phyloP scores from a whole-genome alignment of 345 rosid species.

The Raphanus raphanistrum region DNA sequence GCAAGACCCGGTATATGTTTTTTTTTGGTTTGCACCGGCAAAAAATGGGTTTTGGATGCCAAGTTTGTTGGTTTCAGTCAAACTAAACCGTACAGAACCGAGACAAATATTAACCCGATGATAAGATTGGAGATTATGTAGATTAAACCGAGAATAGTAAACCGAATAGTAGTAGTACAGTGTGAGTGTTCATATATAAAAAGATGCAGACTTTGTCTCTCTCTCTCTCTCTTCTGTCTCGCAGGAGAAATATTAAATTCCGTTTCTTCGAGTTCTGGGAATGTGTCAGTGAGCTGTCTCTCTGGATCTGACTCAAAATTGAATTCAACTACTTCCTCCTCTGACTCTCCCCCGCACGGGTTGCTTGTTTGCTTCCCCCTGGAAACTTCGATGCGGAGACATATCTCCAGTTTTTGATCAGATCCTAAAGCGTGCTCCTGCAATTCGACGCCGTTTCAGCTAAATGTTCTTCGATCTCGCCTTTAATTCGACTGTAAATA shows the following conservation, averaged over 20 bases:
- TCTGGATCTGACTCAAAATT: conserved; percentile 39
- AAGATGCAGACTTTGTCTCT: conserved; percentile 26
- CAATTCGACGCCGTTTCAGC: conserved; percentile 1
- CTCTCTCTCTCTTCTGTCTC: conserved; percentile 21
- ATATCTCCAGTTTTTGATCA: conserved; percentile 22
- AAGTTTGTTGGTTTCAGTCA: no score
- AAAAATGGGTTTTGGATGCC: neutral
- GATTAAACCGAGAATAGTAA: neutral
- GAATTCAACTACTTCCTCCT: conserved; percentile 26
- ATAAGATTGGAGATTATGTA: neutral
- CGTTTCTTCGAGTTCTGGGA: conserved; percentile 26
- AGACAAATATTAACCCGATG: neutral
- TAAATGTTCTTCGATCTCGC: conserved; percentile 28
- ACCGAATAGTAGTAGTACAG: conserved; percentile 9
- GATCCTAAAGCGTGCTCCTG: conserved; percentile 16
- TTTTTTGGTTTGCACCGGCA: neutral
- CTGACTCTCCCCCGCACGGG: neutral
- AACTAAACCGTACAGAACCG: neutral
- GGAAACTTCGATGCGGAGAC: conserved; percentile 32
- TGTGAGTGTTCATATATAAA: conserved; percentile 4
- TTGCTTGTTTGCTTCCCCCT: conserved; percentile 35
- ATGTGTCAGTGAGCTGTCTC: conserved; percentile 39
- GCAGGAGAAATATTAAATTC: neutral
- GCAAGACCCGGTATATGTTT: neutral
- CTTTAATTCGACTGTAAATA: neutral